These are phyloP conservation scores for Amauroascus niger DNA, from an alignment of 2,329 filamentous ascomycete species.

Conservation along the genomic window DNA sequence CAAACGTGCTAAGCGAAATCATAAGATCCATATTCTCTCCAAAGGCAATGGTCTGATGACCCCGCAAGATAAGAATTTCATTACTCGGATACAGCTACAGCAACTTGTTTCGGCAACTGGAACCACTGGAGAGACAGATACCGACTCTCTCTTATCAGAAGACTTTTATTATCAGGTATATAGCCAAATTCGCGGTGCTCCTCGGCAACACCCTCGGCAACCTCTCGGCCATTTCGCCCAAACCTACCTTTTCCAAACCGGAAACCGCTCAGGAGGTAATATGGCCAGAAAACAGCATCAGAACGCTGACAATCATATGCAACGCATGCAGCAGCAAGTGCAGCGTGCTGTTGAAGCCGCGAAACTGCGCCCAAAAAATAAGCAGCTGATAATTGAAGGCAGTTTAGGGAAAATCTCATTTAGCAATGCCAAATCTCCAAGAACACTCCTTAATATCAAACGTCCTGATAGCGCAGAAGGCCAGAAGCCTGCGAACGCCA, in stretches of 20 bases:
- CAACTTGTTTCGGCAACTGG: constrained; percentile 89
- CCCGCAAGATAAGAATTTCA: constrained; percentile 98
- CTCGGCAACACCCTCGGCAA: constrained; percentile 83
- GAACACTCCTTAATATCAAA: constrained; percentile 91
- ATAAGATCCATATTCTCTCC: constrained; percentile 90
- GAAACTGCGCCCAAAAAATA: constrained; percentile 95
- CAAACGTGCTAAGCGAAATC: constrained; percentile 89
- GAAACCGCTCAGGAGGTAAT: constrained; percentile 61
- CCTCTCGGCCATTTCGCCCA: constrained; percentile 94
- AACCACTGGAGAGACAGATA: constrained; percentile 67
- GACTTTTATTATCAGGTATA: constrained; percentile 99
- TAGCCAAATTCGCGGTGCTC: constrained; percentile 81
- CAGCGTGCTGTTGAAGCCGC: constrained; percentile 94
- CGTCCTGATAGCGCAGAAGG: constrained; percentile 61
- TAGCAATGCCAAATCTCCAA: constrained; percentile 95
- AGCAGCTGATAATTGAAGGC: constrained; percentile 90
- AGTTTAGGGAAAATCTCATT: constrained; percentile 97
- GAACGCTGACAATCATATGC: constrained; percentile 91
- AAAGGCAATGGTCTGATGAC: constrained; percentile 98
- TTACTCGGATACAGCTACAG: constrained; percentile 93
- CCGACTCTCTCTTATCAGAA: constrained; percentile 72
- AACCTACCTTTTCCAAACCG: constrained; percentile 93
- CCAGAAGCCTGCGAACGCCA: constrained; percentile 37
- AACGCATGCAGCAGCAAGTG: constrained; percentile 98
- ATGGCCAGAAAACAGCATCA: constrained; percentile 62